Base-by-base conservation (phyloP, 805 yeast species). In the Candida qinlingensis region DNA sequence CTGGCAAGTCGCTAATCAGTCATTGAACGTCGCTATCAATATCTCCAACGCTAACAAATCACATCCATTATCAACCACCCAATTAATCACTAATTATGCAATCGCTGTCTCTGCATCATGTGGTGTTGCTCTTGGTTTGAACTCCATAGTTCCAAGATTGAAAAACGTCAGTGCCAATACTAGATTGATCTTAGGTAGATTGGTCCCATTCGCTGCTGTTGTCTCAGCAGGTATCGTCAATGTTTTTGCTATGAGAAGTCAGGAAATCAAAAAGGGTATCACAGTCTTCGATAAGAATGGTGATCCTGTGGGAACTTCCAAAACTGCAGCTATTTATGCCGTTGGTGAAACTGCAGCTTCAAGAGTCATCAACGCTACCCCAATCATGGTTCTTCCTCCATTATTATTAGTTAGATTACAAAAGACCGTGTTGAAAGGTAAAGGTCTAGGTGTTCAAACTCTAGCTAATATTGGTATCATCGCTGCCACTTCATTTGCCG, bases 1-100 rank as follows among this genome's bases (percentile, higher is more conserved):
- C 69, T 94, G 99, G 99, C 99, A 94, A 70, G 80, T 94, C 65
- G 96, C 97, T 25, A 94, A 94, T 70, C 99, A 94, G 70, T 88
- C 97, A 26, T 75, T 94, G 55, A 94, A 94, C 62, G 99, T 94
- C 48, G 99, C 99, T 3, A 88, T 94, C 56, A 94, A 94, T 68
- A 88, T 94, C 39, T 94, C 98, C 39, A 94, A 94, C 63, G 92
- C 97, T 34, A 94, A 94, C 73, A 94, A 94, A 64, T 86, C 96
- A 0, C 96, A 91, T 59, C 97, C 97, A 1, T 73, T 94, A 66
- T 73, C 92, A 4, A 85, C 91, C 1, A 59, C 71, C 45, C 97
- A 94, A 68, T 73, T 94, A 45, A 71, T 83, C 35, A 80, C 85
- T 41, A 88, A 87, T 65, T 94, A 94, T 64, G 72, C 83, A 9